A percentile compares a stretch with the other conserved stretches of the same genome.
phyloP scores from a whole-genome alignment of 805 yeast genomes.

The Zygotorulaspora florentina region DNA sequence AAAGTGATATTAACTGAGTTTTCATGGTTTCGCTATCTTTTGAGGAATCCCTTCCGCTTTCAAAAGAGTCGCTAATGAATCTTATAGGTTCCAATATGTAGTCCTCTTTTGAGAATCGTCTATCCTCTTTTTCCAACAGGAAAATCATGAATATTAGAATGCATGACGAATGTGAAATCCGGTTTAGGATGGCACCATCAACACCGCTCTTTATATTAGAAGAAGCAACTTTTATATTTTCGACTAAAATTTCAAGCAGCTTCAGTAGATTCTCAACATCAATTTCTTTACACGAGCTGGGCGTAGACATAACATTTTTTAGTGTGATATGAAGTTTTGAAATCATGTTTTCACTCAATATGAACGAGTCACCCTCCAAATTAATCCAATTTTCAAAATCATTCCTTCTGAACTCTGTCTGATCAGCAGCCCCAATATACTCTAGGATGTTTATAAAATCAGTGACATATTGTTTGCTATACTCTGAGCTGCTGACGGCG shows the following conservation, averaged over 20 bases:
- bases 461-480: slow-evolving; percentile 22
- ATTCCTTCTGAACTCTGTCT: neutral
- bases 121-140: slow-evolving; percentile 40
- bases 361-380: slow-evolving; percentile 9
- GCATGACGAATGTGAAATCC: slow-evolving; percentile 35
- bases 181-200: slow-evolving; percentile 15
- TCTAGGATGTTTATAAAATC: slow-evolving; percentile 18
- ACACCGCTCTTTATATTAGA: slow-evolving; percentile 1
- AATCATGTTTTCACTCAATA: slow-evolving; percentile 16
- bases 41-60: slow-evolving; percentile 31
- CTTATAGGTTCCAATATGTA: slow-evolving; percentile 41
- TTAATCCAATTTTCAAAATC: slow-evolving; percentile 22
- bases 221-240: slow-evolving; percentile 17
- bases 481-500: slow-evolving; percentile 21
- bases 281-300: slow-evolving; percentile 12
- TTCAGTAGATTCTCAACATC: slow-evolving; percentile 10
- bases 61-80: slow-evolving; percentile 36
- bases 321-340: slow-evolving; percentile 16
- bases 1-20: slow-evolving; percentile 18
- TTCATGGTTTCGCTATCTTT: slow-evolving; percentile 10
- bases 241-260: slow-evolving; percentile 19
- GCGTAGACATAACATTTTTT: slow-evolving; percentile 18
- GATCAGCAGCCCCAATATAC: slow-evolving; percentile 8
- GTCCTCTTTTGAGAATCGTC: slow-evolving; percentile 44
- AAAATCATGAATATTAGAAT: slow-evolving; percentile 41